These are phyloP conservation scores for Paecilomyces variotii DNA, from an alignment of 2,329 filamentous ascomycete genomes.

Conservation along the genomic window DNA sequence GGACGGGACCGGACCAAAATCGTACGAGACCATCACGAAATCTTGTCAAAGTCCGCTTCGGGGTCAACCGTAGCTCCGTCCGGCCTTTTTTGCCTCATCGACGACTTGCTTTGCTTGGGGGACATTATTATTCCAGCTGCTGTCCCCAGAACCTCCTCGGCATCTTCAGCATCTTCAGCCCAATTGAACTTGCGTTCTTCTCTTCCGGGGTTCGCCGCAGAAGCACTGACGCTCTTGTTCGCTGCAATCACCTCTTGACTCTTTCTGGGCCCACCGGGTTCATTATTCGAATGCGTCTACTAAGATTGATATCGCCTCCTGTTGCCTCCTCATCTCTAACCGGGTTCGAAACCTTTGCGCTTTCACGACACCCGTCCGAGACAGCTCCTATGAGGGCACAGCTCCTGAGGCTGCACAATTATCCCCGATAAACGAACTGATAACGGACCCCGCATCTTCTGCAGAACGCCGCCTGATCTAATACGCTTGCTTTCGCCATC, in stretches of 20 bases:
- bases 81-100: background rate
- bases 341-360: background rate
- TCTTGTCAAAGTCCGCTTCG: background rate
- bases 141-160: background rate
- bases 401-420: background rate
- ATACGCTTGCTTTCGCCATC: background rate
- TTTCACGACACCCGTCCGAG: background rate
- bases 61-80: background rate
- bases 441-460: background rate
- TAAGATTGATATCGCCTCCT: background rate
- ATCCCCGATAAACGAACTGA: background rate
- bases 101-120: background rate
- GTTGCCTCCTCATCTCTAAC: background rate
- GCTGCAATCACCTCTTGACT: background rate
- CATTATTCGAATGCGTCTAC: background rate
- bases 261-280: background rate
- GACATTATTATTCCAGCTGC: background rate
- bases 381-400: background rate
- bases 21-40: background rate
- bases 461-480: background rate
- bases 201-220: background rate
- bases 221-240: slow-evolving; percentile 10
- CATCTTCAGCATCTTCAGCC: background rate
- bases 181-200: background rate
- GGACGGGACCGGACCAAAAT: background rate